phyloP scores from a whole-genome alignment of 495 filamentous ascomycete species.

The Penicillium salamii region DNA sequence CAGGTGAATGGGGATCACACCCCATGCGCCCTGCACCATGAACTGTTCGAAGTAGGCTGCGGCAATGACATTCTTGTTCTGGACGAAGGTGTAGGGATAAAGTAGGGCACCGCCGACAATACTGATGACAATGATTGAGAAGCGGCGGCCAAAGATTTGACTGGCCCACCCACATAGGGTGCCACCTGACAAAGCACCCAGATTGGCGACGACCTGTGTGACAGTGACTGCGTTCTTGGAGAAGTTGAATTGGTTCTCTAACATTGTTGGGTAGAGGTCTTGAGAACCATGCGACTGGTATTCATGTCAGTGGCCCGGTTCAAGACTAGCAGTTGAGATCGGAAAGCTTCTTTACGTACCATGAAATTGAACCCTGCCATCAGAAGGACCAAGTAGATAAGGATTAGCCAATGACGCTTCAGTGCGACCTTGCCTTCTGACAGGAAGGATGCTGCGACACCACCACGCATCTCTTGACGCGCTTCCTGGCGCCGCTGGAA shows the following conservation, averaged over 20 bases:
- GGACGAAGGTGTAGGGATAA: conserved; percentile 78
- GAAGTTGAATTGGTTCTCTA: conserved; percentile 75
- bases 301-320: background rate
- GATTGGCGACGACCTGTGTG: conserved; percentile 81
- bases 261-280: conserved; percentile 86
- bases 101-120: conserved; percentile 75
- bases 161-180: conserved; percentile 72
- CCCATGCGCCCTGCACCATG: conserved; percentile 85
- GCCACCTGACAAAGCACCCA: conserved; percentile 78
- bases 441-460: conserved; percentile 61
- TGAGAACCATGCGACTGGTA: conserved; percentile 76
- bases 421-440: conserved; percentile 73
- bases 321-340: no score
- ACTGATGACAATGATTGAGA: conserved; percentile 74
- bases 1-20: conserved; percentile 78
- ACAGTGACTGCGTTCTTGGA: conserved; percentile 68
- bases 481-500: conserved; percentile 62
- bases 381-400: conserved; percentile 76
- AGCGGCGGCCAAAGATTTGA: conserved; percentile 79
- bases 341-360: conserved; percentile 49
- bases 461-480: conserved; percentile 45
- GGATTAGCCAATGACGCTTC: conserved; percentile 72
- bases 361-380: conserved; percentile 95
- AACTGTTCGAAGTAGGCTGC: conserved; percentile 92
- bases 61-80: conserved; percentile 61